Base-by-base conservation (phyloP, 2,329 filamentous ascomycete genomes). In the Coleophoma crateriformis region DNA sequence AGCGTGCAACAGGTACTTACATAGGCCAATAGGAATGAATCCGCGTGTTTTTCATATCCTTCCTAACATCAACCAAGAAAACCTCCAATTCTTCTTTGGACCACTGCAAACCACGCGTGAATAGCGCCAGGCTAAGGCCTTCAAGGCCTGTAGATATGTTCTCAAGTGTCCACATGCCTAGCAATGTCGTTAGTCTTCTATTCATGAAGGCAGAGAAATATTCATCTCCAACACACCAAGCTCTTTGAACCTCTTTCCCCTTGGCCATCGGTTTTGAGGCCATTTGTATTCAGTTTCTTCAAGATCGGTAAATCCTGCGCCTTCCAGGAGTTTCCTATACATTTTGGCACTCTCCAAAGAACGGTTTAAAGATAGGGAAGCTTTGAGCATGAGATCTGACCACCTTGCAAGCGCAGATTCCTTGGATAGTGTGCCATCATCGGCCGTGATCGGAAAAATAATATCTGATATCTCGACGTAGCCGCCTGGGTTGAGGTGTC, bases 381-480 rank as follows among this genome's bases (percentile, higher is more conserved):
- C 60, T 10, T 64, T 74, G 6, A 67, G 68, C 43, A 77, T 27
- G 3, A 33, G 19, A 20, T 41, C 38, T 33, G 20, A 22, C 48
- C 43, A 46, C 15, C 13, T 40, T 12, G 12, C 20, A 14, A 45
- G 20, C 12, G 43, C 27, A 12, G 41, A 33, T n/a, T 35, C 46
- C 19, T 27, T 19, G 33, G 39, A 27, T 20, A 48, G 17, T 14
- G 66, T 67, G 20, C 53, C 67, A 49, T 75, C 73, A 46, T 75
- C 72, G 42, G 64, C 68, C n/a, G 54, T 55, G 0, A 66, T 50
- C 1, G 61, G 57, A 8, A 70, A 62, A 6, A 65, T 58, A 11
- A 69, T 65, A 32, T 75, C 72, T 4, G 71, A 64, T 2, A 73
- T 59, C 46, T 77, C 74, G 1, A 75, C n/a, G 64, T 69, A 74